phyloP scores from a whole-genome alignment of 129 eudicot species.

The Cynara cardunculus region DNA sequence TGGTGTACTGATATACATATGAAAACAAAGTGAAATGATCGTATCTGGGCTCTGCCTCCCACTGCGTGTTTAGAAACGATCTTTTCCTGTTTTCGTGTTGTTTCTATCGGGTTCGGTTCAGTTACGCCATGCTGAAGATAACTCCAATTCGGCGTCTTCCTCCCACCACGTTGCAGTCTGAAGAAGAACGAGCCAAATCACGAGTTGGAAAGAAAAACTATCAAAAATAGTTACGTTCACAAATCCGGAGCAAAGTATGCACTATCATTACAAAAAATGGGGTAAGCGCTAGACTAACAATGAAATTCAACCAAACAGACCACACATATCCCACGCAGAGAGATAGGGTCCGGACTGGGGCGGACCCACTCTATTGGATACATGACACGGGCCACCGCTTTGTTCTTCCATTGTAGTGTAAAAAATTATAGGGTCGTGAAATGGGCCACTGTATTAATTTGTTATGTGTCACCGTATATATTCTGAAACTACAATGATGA shows the following conservation, averaged over 20 bases:
- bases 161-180: conserved; percentile 98
- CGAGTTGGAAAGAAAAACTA: neutral
- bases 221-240: neutral
- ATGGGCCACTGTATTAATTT: too few relatives aligned
- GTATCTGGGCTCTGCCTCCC: neutral
- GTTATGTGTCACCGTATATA: too few relatives aligned
- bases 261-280: neutral
- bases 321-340: neutral
- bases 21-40: conserved; percentile 3
- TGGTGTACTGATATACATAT: conserved; percentile 11
- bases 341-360: neutral
- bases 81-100: conserved; percentile 2
- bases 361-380: too few relatives aligned
- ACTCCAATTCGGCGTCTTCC: conserved; percentile 74
- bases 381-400: too few relatives aligned
- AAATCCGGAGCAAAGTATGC: neutral
- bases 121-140: conserved; percentile 92
- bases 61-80: neutral
- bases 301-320: neutral
- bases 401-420: too few relatives aligned
- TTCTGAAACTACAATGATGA: too few relatives aligned
- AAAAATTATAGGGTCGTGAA: too few relatives aligned
- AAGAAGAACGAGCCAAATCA: conserved; percentile 10
- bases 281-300: too few relatives aligned
- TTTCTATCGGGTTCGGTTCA: conserved; percentile 30